Evolutionary conservation across 495 filamentous ascomycete species (phyloP).

Genomic region (Xylaria cubensis): DNA sequence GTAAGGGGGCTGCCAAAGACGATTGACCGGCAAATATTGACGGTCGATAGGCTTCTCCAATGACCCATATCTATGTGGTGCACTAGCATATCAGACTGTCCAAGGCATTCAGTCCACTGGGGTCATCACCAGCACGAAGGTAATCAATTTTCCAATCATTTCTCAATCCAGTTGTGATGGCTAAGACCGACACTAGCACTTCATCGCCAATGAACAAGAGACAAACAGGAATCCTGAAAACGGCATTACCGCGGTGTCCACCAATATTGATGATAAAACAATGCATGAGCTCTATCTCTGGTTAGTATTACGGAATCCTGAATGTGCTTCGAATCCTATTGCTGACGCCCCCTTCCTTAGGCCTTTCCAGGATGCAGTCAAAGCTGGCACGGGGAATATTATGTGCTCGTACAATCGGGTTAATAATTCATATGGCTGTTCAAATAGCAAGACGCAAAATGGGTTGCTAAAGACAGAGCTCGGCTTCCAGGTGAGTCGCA

Average conservation of each 20-base stretch:
- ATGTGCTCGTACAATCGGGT: constrained; percentile 77
- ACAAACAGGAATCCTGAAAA: constrained; percentile 60
- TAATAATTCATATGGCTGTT: constrained; percentile 70
- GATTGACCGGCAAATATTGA: not conserved
- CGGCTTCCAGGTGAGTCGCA: constrained; percentile 60
- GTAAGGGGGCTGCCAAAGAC: constrained; percentile 21
- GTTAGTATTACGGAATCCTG: constrained; percentile 47
- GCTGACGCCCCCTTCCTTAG: constrained; percentile 29
- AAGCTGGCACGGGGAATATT: constrained; percentile 64
- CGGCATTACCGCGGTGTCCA: constrained; percentile 58
- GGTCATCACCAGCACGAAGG: constrained; percentile 62
- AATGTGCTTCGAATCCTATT: not conserved
- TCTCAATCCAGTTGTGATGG: not conserved
- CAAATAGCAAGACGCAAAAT: constrained; percentile 67
- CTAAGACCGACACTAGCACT: constrained; percentile 53
- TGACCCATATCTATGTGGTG: constrained; percentile 58
- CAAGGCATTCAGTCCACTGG: constrained; percentile 58
- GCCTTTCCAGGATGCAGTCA: constrained; percentile 71
- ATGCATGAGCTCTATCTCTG: constrained; percentile 77
- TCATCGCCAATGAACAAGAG: constrained; percentile 72
- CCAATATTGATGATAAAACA: constrained; percentile 71
- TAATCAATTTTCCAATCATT: constrained; percentile 27
- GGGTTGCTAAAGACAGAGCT: constrained; percentile 70
- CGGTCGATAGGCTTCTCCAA: constrained; percentile 49
- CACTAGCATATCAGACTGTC: constrained; percentile 53